These are phyloP conservation scores for Metschnikowia amazonensis DNA, from an alignment of 805 yeast species.

Conservation along the genomic window DNA sequence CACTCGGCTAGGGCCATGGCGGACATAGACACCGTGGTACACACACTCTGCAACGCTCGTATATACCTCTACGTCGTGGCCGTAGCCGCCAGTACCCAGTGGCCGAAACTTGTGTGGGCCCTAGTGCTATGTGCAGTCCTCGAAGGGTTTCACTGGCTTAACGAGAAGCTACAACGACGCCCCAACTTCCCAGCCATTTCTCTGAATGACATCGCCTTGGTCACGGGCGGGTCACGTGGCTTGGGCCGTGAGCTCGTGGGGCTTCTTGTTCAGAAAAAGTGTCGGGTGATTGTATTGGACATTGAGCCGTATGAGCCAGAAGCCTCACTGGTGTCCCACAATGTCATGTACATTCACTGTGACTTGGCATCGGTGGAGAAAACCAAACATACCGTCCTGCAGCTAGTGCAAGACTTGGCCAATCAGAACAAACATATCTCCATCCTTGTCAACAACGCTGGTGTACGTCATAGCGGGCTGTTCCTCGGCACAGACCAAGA, in stretches of 20 bases:
- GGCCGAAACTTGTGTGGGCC: background rate
- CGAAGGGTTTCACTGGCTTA: background rate
- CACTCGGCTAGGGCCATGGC: too few species aligned
- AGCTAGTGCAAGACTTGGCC: conserved; percentile 9
- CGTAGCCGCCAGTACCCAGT: background rate
- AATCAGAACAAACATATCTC: conserved; percentile 19
- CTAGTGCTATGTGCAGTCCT: background rate
- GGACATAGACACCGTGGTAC: background rate
- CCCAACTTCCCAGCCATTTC: background rate
- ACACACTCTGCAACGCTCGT: background rate
- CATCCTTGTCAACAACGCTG: conserved; percentile 48
- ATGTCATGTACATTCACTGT: conserved; percentile 24
- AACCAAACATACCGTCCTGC: conserved; percentile 16
- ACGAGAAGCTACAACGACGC: background rate
- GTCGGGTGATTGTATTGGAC: conserved; percentile 32
- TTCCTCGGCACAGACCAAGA: conserved; percentile 23
- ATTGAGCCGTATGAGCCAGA: conserved; percentile 7
- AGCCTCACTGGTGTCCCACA: conserved; percentile 7
- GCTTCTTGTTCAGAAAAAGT: conserved; percentile 16
- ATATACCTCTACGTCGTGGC: background rate
- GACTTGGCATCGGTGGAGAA: conserved; percentile 21
- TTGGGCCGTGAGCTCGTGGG: conserved; percentile 43
- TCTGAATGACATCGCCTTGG: conserved; percentile 24
- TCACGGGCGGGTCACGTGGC: conserved; percentile 53
- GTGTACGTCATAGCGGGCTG: conserved; percentile 36